Base-by-base conservation (phyloP, 192 early-diverging fungal genomes). In the Gigaspora rosea region DNA sequence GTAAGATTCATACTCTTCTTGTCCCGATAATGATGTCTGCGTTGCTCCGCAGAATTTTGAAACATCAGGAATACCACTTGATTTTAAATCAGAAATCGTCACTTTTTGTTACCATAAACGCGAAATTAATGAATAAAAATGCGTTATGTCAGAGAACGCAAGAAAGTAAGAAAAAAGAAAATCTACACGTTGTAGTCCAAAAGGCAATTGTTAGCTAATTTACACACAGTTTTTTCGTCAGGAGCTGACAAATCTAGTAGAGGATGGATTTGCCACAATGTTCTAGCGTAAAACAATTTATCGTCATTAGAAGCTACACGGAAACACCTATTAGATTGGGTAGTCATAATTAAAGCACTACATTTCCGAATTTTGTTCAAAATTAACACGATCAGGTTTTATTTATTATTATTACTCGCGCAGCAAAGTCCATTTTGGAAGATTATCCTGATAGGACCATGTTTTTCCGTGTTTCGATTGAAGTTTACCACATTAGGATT, bases 261-360 rank as follows among this genome's bases (percentile, higher is more conserved):
- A 9, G 64, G 36, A 47, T 66, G 8, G 41, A 66, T 41, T 66
- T 66, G 35, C 64, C 64, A n/a, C n/a, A n/a, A n/a, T n/a, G n/a
- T n/a, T n/a, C n/a, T 66, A 47, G n/a, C n/a, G 46, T 66, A 66
- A 66, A 66, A 66, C 10, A 66, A n/a, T 46, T 66, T 66, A 56
- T 56, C 18, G 18, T 56, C 18, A 56, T 56, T 56, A 56, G 18
- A n/a, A 56, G 52, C 52, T 15, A 56, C 52, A 18, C 52, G 52
- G 18, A 56, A 56, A 56, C 18, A n/a, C 41, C 7, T 41, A 41
- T 41, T n/a, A 41, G 41, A 41, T 41, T 41, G 41, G 41, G 41
- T 41, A 41, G 41, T 7, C 41, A 41, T 41, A 41, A 41, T 41
- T 41, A 41, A 41, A 7, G 41, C 41, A 41, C 41, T 27, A 27